Percentiles rank a stretch among this genome's conserved stretches.
Conservation (phyloP, 1,284 basidiomycete species). For the Omphalotus olearius region DNA sequence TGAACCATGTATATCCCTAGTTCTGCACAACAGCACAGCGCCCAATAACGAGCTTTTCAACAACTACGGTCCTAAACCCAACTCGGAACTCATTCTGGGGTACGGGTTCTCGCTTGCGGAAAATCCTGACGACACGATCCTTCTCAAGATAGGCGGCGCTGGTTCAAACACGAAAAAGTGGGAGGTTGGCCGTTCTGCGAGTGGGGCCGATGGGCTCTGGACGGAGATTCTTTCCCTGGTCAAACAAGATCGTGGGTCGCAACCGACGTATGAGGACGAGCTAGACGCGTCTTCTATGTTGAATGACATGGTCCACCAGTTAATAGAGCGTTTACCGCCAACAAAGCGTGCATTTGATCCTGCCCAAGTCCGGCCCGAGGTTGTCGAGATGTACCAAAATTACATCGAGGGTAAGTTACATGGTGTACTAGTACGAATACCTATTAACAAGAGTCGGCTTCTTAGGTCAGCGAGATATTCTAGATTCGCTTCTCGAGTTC, state of each 20-base stretch:
- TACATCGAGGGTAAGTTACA: conserved; percentile 50
- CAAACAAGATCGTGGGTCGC: conserved; percentile 26
- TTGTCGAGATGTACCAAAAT: conserved; percentile 49
- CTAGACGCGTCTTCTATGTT: conserved; percentile 64
- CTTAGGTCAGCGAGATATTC: conserved; percentile 41
- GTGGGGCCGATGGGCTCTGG: conserved; percentile 58
- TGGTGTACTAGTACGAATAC: too few species aligned
- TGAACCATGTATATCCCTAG: conserved; percentile 29
- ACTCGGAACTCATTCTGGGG: conserved; percentile 81
- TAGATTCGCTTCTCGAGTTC: conserved; percentile 33
- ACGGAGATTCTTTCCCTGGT: conserved; percentile 47
- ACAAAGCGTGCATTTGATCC: conserved; percentile 15
- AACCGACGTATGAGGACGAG: conserved; percentile 48
- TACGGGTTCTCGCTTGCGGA: conserved; percentile 79
- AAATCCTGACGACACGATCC: conserved; percentile 83
- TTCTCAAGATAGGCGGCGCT: conserved; percentile 66
- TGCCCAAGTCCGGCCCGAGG: conserved; percentile 40
- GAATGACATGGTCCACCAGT: conserved; percentile 56
- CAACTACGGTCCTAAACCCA: conserved; percentile 85
- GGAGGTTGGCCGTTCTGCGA: conserved; percentile 58
- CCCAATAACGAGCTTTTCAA: conserved; percentile 73
- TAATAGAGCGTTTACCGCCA: conserved; percentile 49
- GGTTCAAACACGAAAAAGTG: conserved; percentile 38
- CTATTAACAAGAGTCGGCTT: conserved; percentile 9
- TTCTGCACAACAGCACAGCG: conserved; percentile 41